phyloP scores from a whole-genome alignment of 257 asterid species.

The Solanum sejunctum region DNA sequence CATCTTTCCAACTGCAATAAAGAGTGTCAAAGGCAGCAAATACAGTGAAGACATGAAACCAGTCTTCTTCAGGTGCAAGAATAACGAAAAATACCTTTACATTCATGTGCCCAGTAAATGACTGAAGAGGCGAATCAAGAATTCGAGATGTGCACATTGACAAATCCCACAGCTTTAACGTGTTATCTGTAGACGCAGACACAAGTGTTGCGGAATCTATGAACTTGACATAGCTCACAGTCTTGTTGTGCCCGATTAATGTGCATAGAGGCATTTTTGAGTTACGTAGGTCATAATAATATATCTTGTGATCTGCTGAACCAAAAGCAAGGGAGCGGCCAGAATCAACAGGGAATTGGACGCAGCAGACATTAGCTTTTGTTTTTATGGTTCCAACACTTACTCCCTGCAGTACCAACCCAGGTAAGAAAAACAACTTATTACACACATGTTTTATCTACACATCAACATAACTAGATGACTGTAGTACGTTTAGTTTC shows the following conservation, averaged over 20 bases:
- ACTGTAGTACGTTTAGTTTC: conserved; percentile 80
- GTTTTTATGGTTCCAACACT: conserved; percentile 80
- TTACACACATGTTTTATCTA: conserved; percentile 32
- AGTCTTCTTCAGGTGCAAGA: neutral
- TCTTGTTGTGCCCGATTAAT: conserved; percentile 77
- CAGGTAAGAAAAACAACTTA: conserved; percentile 53
- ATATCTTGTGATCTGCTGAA: conserved; percentile 90
- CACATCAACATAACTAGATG: conserved; percentile 35
- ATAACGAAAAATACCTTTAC: conserved; percentile 47
- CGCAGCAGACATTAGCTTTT: conserved; percentile 96
- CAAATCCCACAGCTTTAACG: conserved; percentile 95
- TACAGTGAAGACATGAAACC: neutral
- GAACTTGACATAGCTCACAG: conserved; percentile 94
- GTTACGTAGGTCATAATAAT: conserved; percentile 91
- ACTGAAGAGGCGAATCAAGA: conserved; percentile 80
- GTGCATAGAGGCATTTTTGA: conserved; percentile 79
- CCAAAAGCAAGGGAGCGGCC: conserved; percentile 91
- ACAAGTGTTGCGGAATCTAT: conserved; percentile 80
- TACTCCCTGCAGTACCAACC: conserved; percentile 76
- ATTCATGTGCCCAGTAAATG: conserved; percentile 90
- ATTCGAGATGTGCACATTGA: conserved; percentile 64
- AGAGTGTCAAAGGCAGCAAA: neutral
- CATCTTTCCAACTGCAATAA: neutral
- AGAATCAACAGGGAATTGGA: conserved; percentile 80
- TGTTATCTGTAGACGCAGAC: conserved; percentile 91